Base-by-base conservation (phyloP, 768 basidiomycete species). In the Asterophora parasitica region DNA sequence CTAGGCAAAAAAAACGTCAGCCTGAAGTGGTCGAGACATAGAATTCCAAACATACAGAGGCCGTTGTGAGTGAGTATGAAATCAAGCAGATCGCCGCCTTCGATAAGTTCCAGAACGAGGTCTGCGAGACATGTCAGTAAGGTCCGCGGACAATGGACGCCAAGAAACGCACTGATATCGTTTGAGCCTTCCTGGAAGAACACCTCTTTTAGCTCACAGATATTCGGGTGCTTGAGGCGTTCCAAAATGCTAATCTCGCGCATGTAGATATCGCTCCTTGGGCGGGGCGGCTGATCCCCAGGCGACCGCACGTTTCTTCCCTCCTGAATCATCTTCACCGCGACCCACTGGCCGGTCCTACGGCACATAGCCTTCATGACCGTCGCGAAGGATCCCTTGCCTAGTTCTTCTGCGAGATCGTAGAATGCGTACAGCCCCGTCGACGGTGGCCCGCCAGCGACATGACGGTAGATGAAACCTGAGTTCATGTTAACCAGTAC, bases 351-450 rank as follows among this genome's bases (percentile, higher is more conserved):
- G 9, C 91, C 91, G 9, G 84, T 85, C 16, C 66, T 63, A 8
- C 82, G 79, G 55, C 82, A 76, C 37, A 93, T 71, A 1, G 89
- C 92, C 62, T 86, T 88, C 70, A 84, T 78, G 15, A 97, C 95
- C 8, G 85, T 85, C 4, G 92, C 95, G 61, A 96, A 98, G 2
- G 90, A 83, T 7, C 95, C 95, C 56, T 84, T 85, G 44, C 95
- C 95, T 3, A 97, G 78, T 63, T 88, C 84, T 42, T 70, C 63
- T 27, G 74, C 71, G 32, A 88, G 58, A 52, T 88, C 86, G 61
- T 90, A 90, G 46, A 71, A 67, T 1, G 76, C 76, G 59, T 83
- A 79, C 8, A 90, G 64, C 3, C 82, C 83, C 4, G 70, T 71
- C 16, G 65, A 65, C 0, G 77, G 70, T 11, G 69, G 66, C 0